Evolutionary conservation across 2,329 filamentous ascomycete species (phyloP), one percentile per base, ranked within the genome.

Genomic region (Domatiomyces globalis): DNA sequence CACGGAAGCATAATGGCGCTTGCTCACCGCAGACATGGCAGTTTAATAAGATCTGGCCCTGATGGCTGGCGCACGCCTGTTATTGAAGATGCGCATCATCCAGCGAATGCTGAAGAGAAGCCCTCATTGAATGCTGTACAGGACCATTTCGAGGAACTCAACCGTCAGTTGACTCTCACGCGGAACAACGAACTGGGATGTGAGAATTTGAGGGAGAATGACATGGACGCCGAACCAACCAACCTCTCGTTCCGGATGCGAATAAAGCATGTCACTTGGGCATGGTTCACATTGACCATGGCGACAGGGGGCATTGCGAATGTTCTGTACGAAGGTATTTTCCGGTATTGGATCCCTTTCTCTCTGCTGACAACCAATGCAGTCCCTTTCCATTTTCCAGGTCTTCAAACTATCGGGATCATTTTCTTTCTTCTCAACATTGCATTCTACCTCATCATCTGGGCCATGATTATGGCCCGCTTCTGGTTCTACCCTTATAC

Each of bases 251-350:
- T 47, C 9, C 73, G 69, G 55, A 69, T 78, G 56, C 67, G 79
- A n/a, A 73, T 81, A 45, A 67, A 74, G 48, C 79, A 82, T 66
- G 75, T 80, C 56, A 81, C 79, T 1, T 90, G 85, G 85, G 87
- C 84, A 0, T 90, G 81, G 74, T 90, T 88, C 61, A 86, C 84
- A 15, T 70, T 81, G 65, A 80, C 77, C 1, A 82, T 80, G 77
- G 76, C 77, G 1, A 80, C 77, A 0, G 77, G 76, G 4, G 76
- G 77, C 0, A 69, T 80, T 53, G 77, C 79, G 4, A 81, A 81
- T 64, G 77, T 79, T 5, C 59, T 82, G 20, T 73, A 77, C 60
- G 64, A 66, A 48, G 68, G 81, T 83, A 69, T 57, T 69, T 69
- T 43, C 15, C 25, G n/a, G 5, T 29, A 6, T 47, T 47, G 45